Base-by-base conservation (phyloP, 495 filamentous ascomycete species). In the Penicillium canescens region DNA sequence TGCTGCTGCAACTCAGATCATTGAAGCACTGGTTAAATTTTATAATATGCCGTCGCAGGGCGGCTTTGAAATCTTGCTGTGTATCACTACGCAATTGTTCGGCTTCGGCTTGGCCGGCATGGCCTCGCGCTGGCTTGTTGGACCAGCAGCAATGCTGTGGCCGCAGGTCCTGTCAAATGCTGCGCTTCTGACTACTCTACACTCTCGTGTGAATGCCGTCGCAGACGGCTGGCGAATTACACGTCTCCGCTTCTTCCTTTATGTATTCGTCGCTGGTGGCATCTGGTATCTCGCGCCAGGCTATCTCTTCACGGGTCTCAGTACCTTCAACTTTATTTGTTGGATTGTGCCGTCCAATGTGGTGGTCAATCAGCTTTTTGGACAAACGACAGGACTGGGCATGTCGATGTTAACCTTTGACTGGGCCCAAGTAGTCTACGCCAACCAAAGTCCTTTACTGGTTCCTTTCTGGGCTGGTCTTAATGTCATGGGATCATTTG, bases 391-490 rank as follows among this genome's bases (percentile, higher is more conserved):
- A 3, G 87, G 87, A 0, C 59, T 90, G 18, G 91, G 91, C 3
- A 77, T 96, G 54, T 93, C 94, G 45, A 84, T 92, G 4, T 61
- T 96, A 61, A 96, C 92, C 0, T 96, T 96, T 55, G 92, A 96
- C 71, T 96, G 92, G 92, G 84, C 88, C 0, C 92, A 96, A 70
- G 86, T 96, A 38, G 90, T 92, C 8, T 96, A 92, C 49, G 72
- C 73, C 59, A 95, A 93, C 55, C 89, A 89, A 11, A 94, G 89
- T 26, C 92, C 92, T 0, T 77, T 96, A 0, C 72, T 96, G 20
- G 91, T 89, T 1, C 92, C 92, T 0, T 96, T 92, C 63, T 96
- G 92, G 92, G 92, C 92, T 6, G 90, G 91, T 2, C 76, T 91
- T 57, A 96, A 96, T 66, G 90, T 96, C 20, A 85, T 96, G 45